Conservation (phyloP, 2,329 filamentous ascomycete species). For the Raffaelea deltoideospora region DNA sequence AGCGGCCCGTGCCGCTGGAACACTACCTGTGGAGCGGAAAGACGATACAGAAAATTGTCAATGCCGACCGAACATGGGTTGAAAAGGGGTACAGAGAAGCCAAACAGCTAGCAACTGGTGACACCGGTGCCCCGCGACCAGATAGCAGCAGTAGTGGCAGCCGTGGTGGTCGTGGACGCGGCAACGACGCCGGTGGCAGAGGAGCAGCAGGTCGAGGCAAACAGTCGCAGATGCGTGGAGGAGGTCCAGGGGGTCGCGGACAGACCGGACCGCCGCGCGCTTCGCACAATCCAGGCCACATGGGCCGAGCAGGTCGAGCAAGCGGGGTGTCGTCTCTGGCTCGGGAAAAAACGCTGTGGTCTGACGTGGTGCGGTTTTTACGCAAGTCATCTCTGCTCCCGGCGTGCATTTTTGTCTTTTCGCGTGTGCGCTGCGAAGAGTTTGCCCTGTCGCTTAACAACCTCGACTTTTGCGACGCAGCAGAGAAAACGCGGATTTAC, state of each 20-base stretch:
- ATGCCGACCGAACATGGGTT: slow-evolving; percentile 78
- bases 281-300: slow-evolving; percentile 59
- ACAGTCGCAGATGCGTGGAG: neutral
- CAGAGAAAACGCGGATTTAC: slow-evolving; percentile 91
- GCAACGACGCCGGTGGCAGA: slow-evolving; percentile 9
- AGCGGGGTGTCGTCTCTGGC: slow-evolving; percentile 79
- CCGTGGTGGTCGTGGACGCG: slow-evolving; percentile 22
- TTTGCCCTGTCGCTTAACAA: slow-evolving; percentile 93
- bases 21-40: slow-evolving; percentile 96
- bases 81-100: slow-evolving; percentile 85
- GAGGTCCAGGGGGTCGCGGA: neutral
- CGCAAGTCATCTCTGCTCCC: slow-evolving; percentile 78
- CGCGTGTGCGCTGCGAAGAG: slow-evolving; percentile 92
- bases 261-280: slow-evolving; percentile 37
- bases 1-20: slow-evolving; percentile 85
- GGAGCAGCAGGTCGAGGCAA: slow-evolving; percentile 15
- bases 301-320: slow-evolving; percentile 73
- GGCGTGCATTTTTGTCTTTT: slow-evolving; percentile 96
- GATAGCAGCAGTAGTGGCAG: slow-evolving; percentile 26
- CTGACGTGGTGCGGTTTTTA: slow-evolving; percentile 82
- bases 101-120: slow-evolving; percentile 17
- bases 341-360: slow-evolving; percentile 94
- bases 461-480: slow-evolving; percentile 83
- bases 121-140: slow-evolving; percentile 17
- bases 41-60: slow-evolving; percentile 85